Conservation (phyloP, 768 basidiomycete species). For the Pleurotus sapidus region DNA sequence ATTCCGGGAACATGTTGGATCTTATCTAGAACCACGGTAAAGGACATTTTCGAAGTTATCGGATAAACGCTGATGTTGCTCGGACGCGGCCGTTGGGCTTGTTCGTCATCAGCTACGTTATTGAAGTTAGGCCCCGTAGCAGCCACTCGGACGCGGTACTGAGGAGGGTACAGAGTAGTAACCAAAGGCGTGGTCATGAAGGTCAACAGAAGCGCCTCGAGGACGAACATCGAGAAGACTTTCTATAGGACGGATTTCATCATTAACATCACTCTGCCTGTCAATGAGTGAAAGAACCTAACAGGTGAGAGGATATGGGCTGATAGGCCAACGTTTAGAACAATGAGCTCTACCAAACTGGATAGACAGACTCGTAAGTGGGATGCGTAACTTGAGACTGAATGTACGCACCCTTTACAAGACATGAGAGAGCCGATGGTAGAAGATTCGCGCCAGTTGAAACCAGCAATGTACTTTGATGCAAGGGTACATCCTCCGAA, state of each 20-base stretch:
- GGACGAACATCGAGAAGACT: constrained; percentile 95
- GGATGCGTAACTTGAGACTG: background rate
- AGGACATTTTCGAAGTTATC: constrained; percentile 49
- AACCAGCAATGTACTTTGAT: constrained; percentile 65
- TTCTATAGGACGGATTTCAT: constrained; percentile 24
- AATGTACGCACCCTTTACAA: constrained; percentile 74
- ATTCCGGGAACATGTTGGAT: constrained; percentile 86
- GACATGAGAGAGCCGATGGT: constrained; percentile 93
- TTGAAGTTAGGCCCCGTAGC: constrained; percentile 45
- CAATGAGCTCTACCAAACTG: constrained; percentile 89
- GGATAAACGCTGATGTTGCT: constrained; percentile 3
- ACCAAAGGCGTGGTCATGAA: constrained; percentile 85
- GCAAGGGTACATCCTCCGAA: constrained; percentile 81
- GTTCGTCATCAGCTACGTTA: constrained; percentile 39
- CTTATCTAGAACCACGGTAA: constrained; percentile 87
- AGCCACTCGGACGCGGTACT: constrained; percentile 47
- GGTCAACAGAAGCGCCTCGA: constrained; percentile 79
- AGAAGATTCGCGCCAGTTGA: constrained; percentile 75
- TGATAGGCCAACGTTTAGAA: constrained; percentile 88
- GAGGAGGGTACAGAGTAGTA: constrained; percentile 61
- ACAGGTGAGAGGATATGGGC: constrained; percentile 73
- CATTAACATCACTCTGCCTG: background rate
- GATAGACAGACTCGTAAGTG: background rate
- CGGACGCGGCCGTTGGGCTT: constrained; percentile 12
- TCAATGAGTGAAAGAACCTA: constrained; percentile 15